Evolutionary conservation across 2,329 filamentous ascomycete genomes (phyloP).

Genomic region (Aspergillus melleus): DNA sequence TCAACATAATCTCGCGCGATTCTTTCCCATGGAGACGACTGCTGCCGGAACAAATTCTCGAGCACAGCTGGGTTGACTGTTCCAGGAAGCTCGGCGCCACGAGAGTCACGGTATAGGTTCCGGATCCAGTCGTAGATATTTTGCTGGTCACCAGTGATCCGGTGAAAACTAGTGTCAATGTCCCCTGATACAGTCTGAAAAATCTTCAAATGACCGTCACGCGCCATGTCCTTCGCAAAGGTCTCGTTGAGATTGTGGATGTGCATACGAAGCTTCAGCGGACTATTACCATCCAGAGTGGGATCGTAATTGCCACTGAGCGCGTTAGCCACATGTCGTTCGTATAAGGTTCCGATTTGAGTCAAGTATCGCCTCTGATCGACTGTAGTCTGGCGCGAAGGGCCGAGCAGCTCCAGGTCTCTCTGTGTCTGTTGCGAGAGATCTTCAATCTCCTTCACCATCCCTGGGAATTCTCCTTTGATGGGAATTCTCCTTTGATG

Average conservation of each 20-base stretch:
- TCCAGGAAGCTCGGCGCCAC: constrained; percentile 22
- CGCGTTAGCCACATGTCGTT: constrained; percentile 15
- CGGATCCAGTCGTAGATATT: constrained; percentile 22
- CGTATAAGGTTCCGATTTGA: constrained; percentile 12
- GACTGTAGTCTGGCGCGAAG: constrained; percentile 13
- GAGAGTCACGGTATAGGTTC: constrained; percentile 18
- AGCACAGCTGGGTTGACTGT: constrained; percentile 22
- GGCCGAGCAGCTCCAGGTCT: constrained; percentile 16
- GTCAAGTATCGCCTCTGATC: constrained; percentile 22
- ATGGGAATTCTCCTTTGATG: too few species aligned
- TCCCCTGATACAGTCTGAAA: constrained; percentile 11
- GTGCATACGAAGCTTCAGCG: constrained; percentile 20
- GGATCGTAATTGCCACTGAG: constrained; percentile 16
- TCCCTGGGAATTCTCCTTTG: constrained; percentile 18
- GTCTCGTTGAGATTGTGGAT: constrained; percentile 13
- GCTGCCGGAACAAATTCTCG: constrained; percentile 19
- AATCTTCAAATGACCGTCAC: constrained; percentile 8
- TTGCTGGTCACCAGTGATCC: too few species aligned
- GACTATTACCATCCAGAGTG: constrained; percentile 3
- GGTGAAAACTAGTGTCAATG: too few species aligned
- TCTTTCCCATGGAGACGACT: constrained; percentile 15
- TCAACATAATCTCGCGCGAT: constrained; percentile 12
- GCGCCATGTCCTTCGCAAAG: constrained; percentile 12
- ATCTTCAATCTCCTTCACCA: constrained; percentile 15
- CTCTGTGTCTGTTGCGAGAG: constrained; percentile 23